Evolutionary conservation across 2,329 filamentous ascomycete genomes (phyloP), one percentile per base, ranked within the genome.

Genomic region (Didymella arachidicola): DNA sequence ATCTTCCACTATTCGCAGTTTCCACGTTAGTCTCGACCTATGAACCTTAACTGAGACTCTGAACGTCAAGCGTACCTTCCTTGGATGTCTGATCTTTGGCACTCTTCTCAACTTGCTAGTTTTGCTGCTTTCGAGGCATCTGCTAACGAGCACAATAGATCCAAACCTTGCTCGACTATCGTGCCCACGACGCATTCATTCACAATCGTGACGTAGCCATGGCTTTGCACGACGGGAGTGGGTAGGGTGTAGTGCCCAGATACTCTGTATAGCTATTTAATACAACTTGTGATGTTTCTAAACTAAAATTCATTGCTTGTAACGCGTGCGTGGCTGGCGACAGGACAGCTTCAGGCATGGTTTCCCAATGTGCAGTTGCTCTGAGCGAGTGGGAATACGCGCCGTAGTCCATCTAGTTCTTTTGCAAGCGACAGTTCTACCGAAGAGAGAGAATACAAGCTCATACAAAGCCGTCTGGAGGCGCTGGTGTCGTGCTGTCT

Each of bases 1-100:
- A 78, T 84, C 84, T 83, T 87, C 85, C 83, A 81, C 86, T 83
- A 91, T 92, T 93, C 89, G 89, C 89, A 92, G 89, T 92, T 92
- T 92, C 87, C 89, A 91, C 89, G 90, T 83, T 87, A 90, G 87
- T 84, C 84, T 83, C 83, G 79, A 74, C 69, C 38, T 41, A 41
- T 73, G 86, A 89, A 87, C 87, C 87, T 86, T 34, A 68, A 55
- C 84, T 83, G 73, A 74, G 84, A 81, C 88, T 74, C 88, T 90
- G 88, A 90, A 84, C 83, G 87, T 11, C 22, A 41, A 19, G n/a
- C 71, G 67, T 72, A 71, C 77, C 87, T 89, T 90, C 87, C 87
- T 90, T 90, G 87, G 88, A 90, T 90, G 88, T 89, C 87, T 89
- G 86, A 89, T 80, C 56, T 44, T 61, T 29, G 5, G 36, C 18